These are phyloP conservation scores for Mesostigma viride DNA, from an alignment of 139 green algal genomes.

Conservation along the genomic window DNA sequence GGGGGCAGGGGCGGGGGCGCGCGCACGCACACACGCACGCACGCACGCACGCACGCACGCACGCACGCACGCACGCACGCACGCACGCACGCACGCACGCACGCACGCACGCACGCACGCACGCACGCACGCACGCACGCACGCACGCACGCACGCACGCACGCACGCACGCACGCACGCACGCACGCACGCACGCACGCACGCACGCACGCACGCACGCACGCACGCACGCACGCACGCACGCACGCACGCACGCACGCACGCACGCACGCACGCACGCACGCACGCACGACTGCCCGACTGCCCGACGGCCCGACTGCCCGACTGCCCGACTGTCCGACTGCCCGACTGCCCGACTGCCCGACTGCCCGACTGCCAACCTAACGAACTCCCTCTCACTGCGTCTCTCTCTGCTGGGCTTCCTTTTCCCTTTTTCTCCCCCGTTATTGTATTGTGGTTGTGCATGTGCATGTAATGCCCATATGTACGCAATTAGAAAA, in stretches of 20 bases:
- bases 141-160: background rate
- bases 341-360: background rate
- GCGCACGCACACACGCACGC: conserved; percentile 5
- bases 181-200: background rate
- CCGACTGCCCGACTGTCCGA: no score
- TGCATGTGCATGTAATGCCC: no score
- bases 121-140: background rate
- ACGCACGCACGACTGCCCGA: background rate
- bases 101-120: conserved; percentile 3
- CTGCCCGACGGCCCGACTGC: no score
- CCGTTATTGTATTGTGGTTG: no score
- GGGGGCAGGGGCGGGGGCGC: no score
- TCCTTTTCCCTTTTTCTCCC: no score
- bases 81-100: conserved; percentile 2
- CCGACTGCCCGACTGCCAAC: no score
- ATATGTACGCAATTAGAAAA: no score
- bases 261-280: background rate
- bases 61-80: conserved; percentile 1
- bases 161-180: background rate
- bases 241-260: background rate
- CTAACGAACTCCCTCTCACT: no score
- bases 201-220: background rate
- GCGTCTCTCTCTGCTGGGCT: no score
- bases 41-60: conserved; percentile 1
- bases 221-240: background rate